These are phyloP conservation scores for Phytophthora europaea DNA, from an alignment of 352 stramenopile genomes.

Conservation along the genomic window DNA sequence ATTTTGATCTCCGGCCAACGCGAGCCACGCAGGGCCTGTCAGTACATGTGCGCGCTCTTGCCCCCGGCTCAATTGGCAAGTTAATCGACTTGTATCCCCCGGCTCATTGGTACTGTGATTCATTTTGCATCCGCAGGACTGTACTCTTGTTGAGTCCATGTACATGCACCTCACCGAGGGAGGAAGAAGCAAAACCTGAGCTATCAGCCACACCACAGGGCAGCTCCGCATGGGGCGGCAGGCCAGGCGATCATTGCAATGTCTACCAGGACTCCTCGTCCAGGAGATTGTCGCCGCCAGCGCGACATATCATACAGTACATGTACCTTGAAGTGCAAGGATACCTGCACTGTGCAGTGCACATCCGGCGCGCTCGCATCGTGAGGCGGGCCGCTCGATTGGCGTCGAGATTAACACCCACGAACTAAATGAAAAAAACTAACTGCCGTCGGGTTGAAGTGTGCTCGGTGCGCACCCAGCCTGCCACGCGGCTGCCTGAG, in stretches of 20 bases:
- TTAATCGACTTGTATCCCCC: neutral
- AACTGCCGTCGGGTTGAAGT: constrained; percentile 4
- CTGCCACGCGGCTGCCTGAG: neutral
- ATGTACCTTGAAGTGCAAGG: neutral
- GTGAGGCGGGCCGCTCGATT: constrained; percentile 6
- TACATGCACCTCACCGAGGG: neutral
- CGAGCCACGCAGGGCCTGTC: neutral
- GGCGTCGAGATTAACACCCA: constrained; percentile 4
- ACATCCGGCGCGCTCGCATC: neutral
- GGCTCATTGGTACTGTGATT: neutral
- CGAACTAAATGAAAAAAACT: constrained; percentile 15
- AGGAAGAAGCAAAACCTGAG: neutral
- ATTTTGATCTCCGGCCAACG: neutral
- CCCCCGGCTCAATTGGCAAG: neutral
- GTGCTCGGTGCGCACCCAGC: neutral
- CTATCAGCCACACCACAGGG: neutral
- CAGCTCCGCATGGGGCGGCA: neutral
- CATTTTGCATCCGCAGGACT: neutral
- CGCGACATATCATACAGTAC: neutral
- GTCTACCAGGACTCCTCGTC: neutral
- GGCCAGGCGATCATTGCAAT: neutral
- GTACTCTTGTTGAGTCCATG: neutral
- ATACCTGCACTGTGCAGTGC: neutral
- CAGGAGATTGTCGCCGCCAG: neutral
- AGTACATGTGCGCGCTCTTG: neutral